Evolutionary conservation across 495 filamentous ascomycete species (phyloP), one percentile per base, ranked within the genome.

Genomic region (Penicillium herquei): DNA sequence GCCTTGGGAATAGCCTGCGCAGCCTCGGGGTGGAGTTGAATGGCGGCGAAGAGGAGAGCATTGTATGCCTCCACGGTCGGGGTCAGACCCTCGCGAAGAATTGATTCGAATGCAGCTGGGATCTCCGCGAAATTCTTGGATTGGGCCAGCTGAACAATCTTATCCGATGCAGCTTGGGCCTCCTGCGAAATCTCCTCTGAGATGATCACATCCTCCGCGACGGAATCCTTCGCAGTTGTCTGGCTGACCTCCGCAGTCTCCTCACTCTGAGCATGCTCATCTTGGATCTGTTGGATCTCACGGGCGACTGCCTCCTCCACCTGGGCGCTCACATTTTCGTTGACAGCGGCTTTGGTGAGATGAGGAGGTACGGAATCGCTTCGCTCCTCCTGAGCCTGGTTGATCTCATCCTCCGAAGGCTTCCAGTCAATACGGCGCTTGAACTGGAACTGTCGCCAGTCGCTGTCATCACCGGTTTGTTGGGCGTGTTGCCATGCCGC

Each of bases 391-490:
- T 70, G 64, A 51, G 74, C 73, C 16, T 69, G 73, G n/a, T 84
- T 80, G 17, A 70, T 63, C 14, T 84, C 79, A 10, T 78, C 67
- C 8, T 74, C 66, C 11, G 79, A 70, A 0, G 85, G 86, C 73
- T 91, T 89, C 90, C 91, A 95, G 63, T 90, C 92, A 69, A 96
- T 91, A 39, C 84, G 80, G 66, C 89, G 86, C 31, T 84, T 84
- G 70, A 92, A 90, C 70, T 96, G 91, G 59, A 91, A 92, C 70
- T 96, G 91, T 35, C 84, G 86, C 90, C 90, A 96, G 66, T 96
- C 91, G 59, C 87, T 84, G 33, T 88, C 87, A 17, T 87, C 87
- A 16, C 76, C 81, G 30, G 75, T 82, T 60, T 83, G 84, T 70
- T 93, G 84, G 50, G 85, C 82, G 65, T 88, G 87, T 68, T 89